Conservation (phyloP, 2,329 filamentous ascomycete species). For the Colletotrichum theobromicola region DNA sequence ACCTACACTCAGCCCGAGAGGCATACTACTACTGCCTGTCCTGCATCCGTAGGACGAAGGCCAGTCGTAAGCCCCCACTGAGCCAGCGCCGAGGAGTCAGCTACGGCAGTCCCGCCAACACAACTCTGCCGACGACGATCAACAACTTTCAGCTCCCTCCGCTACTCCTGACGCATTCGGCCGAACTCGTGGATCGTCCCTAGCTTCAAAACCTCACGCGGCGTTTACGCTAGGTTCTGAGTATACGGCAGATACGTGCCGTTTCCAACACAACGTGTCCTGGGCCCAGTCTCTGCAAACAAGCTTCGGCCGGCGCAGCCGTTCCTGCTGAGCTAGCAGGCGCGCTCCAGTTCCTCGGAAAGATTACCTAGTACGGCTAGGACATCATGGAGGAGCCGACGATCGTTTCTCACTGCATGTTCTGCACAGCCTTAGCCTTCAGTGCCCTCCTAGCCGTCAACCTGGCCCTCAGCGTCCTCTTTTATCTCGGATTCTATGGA, state of each 20-base stretch:
- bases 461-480: background rate
- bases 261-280: background rate
- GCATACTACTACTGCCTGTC: background rate
- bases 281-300: background rate
- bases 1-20: fast-evolving
- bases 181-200: background rate
- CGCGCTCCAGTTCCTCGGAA: background rate
- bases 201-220: background rate
- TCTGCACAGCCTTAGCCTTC: background rate
- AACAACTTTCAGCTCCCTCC: background rate
- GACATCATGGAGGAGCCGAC: background rate
- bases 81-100: background rate
- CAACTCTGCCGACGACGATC: background rate
- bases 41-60: background rate
- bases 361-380: background rate
- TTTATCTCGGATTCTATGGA: background rate
- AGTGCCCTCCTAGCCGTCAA: background rate
- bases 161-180: background rate
- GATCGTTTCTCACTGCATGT: background rate
- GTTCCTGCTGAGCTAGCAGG: background rate
- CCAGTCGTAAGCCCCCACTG: background rate
- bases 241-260: background rate
- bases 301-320: background rate
- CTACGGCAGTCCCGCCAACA: background rate
- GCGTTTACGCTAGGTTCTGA: background rate